Base-by-base conservation (phyloP, 305 asterid species). In the Fraxinus latifolia region DNA sequence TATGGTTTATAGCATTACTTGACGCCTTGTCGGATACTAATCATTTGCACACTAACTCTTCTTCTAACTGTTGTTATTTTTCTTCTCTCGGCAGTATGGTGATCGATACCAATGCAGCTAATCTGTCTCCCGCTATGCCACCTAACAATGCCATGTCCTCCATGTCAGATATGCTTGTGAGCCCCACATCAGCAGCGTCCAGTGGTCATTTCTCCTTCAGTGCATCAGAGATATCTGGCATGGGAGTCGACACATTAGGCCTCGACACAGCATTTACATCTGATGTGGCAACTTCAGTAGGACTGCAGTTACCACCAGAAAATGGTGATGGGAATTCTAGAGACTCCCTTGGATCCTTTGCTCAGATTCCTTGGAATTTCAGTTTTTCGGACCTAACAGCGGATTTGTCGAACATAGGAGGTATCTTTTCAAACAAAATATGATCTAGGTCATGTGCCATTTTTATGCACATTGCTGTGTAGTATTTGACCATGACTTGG, bases 121-220 rank as follows among this genome's bases (percentile, higher is more conserved):
- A 90, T 75, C 90, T 89, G n/a, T 80, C 94, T 32, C 92, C 96
- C 14, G 83, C 87, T 21, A 80, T 92, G 89, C 96, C 95, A 42
- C 95, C 91, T 23, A 89, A 87, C 87, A 89, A 92, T 85, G 93
- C 87, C 5, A 89, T 91, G 90, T 90, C 98, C 71, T 86, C 96
- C 42, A 89, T 93, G 90, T 91, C 97, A 2, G 95, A 92, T 81
- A 89, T 95, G 90, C 93, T 97, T 11, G 90, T 94, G 32, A 95
- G 99, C 92, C 98, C 97, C 74, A 90, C 98, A 50, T 93, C 98
- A 78, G 98, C 91, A 37, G 97, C 97, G 55, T 94, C 99, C 29
- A 90, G 96, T 70, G 97, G 97, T 31, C 99, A 91, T 87, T 94
- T 95, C 36, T 95, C 97, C 17, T 95, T 95, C 80, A 89, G 92